Evolutionary conservation across 2,329 filamentous ascomycete genomes (phyloP), one percentile per base, ranked within the genome.

Genomic region (Pezicula carpinea): DNA sequence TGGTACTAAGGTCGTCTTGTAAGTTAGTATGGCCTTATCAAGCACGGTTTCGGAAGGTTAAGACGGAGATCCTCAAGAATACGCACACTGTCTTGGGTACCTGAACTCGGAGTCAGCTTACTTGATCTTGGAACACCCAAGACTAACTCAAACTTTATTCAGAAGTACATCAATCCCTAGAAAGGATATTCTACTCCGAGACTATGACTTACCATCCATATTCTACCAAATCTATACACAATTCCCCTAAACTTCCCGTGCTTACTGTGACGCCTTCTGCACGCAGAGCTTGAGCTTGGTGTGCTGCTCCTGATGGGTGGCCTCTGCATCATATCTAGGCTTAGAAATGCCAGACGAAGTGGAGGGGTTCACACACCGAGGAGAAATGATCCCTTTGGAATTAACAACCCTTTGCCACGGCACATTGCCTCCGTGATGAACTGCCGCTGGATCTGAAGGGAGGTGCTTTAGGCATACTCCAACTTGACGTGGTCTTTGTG

Each of bases 391-490:
- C 18, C 92, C 91, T 67, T 87, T 92, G 13, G 88, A 72, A 65
- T 92, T 96, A 63, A 97, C 86, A 50, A 97, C 88, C 48, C 93
- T 76, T 71, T 97, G 92, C 92, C 92, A 97, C 0, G 92, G 92
- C 3, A 97, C 92, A 54, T 85, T 96, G 19, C 72, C 73, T 49
- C 77, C 73, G 65, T 96, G 85, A 69, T 85, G 95, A 48, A 67
- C 73, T 46, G 63, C 54, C 0, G 69, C 64, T 0, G 71, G 59
- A 48, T 79, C 73, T 11, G 59, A 52, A 1, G 90, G 80, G 11
- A 97, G 80, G 63, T 96, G 85, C 65, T 96, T 96, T 21, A 97
- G 78, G 66, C 87, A 95, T 39, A 93, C 76, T 44, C 92, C 92
- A 6, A 97, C 91, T 69, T 97, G 92, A 48, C 91, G 80, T 1